These are phyloP conservation scores for Leptoxyphium fumago DNA, from an alignment of 2,329 filamentous ascomycete genomes.

Conservation along the genomic window DNA sequence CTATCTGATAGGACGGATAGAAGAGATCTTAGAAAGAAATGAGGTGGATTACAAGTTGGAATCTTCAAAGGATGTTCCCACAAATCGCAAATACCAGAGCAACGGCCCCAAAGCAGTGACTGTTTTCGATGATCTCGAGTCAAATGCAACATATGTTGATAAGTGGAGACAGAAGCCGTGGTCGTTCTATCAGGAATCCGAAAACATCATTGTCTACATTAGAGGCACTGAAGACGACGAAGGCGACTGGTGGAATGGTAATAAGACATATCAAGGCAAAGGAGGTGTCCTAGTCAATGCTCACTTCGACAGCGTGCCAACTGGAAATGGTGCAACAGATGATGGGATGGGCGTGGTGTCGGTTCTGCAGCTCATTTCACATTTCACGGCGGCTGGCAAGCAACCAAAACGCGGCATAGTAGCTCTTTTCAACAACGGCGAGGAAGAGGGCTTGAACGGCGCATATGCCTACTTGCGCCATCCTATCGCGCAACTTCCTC, in stretches of 20 bases:
- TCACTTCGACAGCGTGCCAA: conserved; percentile 88
- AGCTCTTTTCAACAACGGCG: conserved; percentile 82
- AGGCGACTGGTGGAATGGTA: conserved; percentile 55
- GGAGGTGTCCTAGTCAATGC: conserved; percentile 85
- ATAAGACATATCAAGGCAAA: conserved; percentile 23
- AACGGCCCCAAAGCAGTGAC: conserved; percentile 25
- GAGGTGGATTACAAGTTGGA: conserved; percentile 27
- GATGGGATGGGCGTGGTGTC: conserved; percentile 85
- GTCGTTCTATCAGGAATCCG: conserved; percentile 74
- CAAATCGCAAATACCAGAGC: not conserved
- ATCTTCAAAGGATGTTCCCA: not conserved
- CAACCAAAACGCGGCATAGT: conserved; percentile 69
- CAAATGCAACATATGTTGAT: conserved; percentile 54
- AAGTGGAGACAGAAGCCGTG: conserved; percentile 10
- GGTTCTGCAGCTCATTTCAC: conserved; percentile 68
- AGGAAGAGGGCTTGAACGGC: conserved; percentile 85
- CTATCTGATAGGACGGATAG: conserved; percentile 59
- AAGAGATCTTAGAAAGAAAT: conserved; percentile 53
- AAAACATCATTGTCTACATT: conserved; percentile 84
- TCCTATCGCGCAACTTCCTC: conserved; percentile 62
- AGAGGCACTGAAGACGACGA: conserved; percentile 59
- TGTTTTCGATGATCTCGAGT: conserved; percentile 63
- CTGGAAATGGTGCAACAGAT: conserved; percentile 84
- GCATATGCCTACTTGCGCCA: conserved; percentile 74
- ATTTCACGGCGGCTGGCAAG: conserved; percentile 57